Evolutionary conservation across 2,329 filamentous ascomycete genomes (phyloP).

Genomic region (Pseudogymnoascus sp.): DNA sequence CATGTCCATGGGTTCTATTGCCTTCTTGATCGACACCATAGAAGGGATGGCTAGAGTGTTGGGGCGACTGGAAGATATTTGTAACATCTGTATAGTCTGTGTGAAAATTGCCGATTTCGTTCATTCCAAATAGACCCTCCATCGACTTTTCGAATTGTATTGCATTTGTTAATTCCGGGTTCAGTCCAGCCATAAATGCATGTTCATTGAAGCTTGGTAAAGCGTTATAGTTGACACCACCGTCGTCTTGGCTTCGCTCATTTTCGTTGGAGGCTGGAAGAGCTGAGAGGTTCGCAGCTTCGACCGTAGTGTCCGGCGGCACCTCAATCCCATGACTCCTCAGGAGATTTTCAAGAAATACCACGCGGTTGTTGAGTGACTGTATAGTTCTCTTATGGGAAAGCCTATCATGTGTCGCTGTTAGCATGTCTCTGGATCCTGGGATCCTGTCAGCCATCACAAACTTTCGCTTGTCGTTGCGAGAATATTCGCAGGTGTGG

Average conservation of each 20-base stretch:
- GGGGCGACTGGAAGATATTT: neutral
- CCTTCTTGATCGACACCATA: neutral
- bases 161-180: neutral
- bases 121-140: neutral
- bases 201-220: neutral
- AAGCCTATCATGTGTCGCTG: neutral
- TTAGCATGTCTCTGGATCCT: neutral
- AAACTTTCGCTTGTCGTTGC: neutral
- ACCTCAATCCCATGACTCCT: neutral
- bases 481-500: neutral
- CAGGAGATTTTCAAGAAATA: neutral
- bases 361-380: neutral
- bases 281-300: neutral
- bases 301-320: neutral
- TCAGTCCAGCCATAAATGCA: neutral
- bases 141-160: slow-evolving; percentile 1
- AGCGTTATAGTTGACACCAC: neutral
- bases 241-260: neutral
- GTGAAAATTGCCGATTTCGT: neutral
- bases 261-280: neutral
- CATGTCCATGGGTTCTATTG: neutral
- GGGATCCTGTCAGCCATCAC: neutral
- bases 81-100: neutral
- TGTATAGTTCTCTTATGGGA: slow-evolving; percentile 3
- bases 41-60: neutral